Conservation (phyloP, 495 filamentous ascomycete genomes). For the Hypoxylon perforatum region DNA sequence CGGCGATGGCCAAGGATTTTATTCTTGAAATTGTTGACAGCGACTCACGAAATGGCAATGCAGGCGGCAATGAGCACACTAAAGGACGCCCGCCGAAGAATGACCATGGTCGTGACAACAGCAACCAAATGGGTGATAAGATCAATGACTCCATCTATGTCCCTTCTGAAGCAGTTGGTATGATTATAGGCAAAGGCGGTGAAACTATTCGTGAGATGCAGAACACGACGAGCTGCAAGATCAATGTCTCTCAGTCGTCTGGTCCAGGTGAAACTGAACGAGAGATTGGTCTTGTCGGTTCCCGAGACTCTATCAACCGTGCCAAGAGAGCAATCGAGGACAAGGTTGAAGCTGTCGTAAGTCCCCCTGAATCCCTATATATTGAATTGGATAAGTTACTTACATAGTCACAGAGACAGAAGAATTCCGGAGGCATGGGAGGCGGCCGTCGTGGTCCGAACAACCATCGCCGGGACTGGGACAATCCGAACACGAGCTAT, state of each 20-base stretch:
- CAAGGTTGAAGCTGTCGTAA: slow-evolving; percentile 86
- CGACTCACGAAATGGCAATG: slow-evolving; percentile 70
- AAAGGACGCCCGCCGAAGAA: slow-evolving; percentile 35
- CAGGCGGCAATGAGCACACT: slow-evolving; percentile 45
- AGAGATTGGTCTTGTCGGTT: slow-evolving; percentile 82
- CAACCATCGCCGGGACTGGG: slow-evolving; percentile 56
- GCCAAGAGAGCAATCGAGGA: slow-evolving; percentile 84
- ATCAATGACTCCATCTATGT: slow-evolving; percentile 82
- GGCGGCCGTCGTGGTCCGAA: slow-evolving; percentile 53
- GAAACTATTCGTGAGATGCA: slow-evolving; percentile 92
- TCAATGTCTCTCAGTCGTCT: slow-evolving; percentile 81
- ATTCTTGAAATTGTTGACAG: slow-evolving; percentile 91
- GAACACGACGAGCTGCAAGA: slow-evolving; percentile 82
- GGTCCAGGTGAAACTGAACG: slow-evolving; percentile 76
- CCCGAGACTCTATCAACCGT: slow-evolving; percentile 73
- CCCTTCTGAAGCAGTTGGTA: slow-evolving; percentile 85
- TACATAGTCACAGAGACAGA: slow-evolving; percentile 56
- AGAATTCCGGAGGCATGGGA: slow-evolving; percentile 59
- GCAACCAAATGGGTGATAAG: slow-evolving; percentile 65
- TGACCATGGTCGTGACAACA: slow-evolving; percentile 47
- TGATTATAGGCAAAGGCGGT: slow-evolving; percentile 90
- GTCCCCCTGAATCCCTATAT: slow-evolving; percentile 34
- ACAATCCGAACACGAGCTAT: slow-evolving; percentile 57
- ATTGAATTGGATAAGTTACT: slow-evolving; percentile 39
- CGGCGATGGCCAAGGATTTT: slow-evolving; percentile 75